phyloP scores from a whole-genome alignment of 2,329 filamentous ascomycete genomes.

The Botrytis byssoidea region DNA sequence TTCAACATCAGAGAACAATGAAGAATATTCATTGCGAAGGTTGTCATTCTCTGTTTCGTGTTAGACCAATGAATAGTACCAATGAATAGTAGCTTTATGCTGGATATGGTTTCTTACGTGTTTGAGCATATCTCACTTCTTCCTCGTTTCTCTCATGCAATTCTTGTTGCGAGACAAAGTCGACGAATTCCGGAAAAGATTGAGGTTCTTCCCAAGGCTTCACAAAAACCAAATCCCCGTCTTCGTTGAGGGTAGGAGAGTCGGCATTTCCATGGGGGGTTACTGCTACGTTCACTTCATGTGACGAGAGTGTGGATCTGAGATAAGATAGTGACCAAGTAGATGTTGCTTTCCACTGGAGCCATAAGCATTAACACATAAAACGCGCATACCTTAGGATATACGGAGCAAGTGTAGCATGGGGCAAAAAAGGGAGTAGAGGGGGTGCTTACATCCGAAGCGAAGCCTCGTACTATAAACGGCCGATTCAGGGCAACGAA shows the following conservation, averaged over 20 bases:
- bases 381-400: not conserved
- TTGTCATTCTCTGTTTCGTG: conserved; percentile 69
- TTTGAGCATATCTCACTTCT: conserved; percentile 72
- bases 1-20: conserved; percentile 63
- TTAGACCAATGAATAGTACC: not conserved
- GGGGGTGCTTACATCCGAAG: conserved; percentile 40
- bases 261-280: conserved; percentile 46
- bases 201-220: conserved; percentile 70
- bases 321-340: conserved; percentile 21
- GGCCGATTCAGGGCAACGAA: conserved; percentile 72
- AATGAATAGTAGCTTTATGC: not conserved
- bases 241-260: conserved; percentile 48
- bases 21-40: conserved; percentile 67
- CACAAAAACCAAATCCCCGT: conserved; percentile 54
- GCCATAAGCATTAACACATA: not conserved
- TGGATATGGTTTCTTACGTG: conserved; percentile 50
- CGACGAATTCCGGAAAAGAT: conserved; percentile 60
- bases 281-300: conserved; percentile 19
- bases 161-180: conserved; percentile 60
- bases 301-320: conserved; percentile 18
- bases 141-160: conserved; percentile 30
- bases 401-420: not conserved
- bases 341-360: conserved; percentile 19
- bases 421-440: not conserved
- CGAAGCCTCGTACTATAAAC: conserved; percentile 67